Percentiles rank a stretch among this genome's conserved stretches.
These are phyloP conservation scores for Diaporthe vexans DNA, from an alignment of 2,329 filamentous ascomycete species.

Conservation along the genomic window DNA sequence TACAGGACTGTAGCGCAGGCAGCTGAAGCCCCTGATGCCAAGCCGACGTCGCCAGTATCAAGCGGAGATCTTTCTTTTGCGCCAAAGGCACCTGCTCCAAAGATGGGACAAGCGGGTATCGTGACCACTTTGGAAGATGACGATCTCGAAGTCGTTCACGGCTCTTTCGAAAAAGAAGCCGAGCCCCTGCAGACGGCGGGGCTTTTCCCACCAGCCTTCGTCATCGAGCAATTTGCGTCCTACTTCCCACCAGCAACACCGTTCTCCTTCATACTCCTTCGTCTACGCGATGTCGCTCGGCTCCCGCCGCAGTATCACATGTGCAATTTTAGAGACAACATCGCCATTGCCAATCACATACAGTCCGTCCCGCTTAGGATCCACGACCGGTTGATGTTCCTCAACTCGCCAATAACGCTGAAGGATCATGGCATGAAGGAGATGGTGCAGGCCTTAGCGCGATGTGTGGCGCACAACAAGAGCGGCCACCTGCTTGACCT, in stretches of 20 bases:
- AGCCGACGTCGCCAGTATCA: neutral
- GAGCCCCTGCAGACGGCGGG: constrained; percentile 79
- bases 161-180: constrained; percentile 74
- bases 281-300: constrained; percentile 77
- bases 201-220: constrained; percentile 77
- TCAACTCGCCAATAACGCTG: constrained; percentile 76
- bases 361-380: constrained; percentile 79
- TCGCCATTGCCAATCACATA: constrained; percentile 80
- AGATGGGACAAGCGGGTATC: constrained; percentile 65
- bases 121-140: constrained; percentile 83
- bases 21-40: constrained; percentile 45
- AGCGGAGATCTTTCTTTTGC: neutral
- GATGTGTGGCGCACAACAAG: constrained; percentile 76
- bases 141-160: constrained; percentile 75
- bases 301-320: constrained; percentile 79
- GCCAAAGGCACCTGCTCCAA: constrained; percentile 39
- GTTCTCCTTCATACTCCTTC: constrained; percentile 85
- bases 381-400: constrained; percentile 81
- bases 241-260: constrained; percentile 88
- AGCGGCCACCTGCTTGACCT: constrained; percentile 81
- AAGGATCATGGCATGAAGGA: constrained; percentile 61
- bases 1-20: constrained; percentile 80
- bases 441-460: constrained; percentile 75
- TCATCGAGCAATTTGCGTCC: constrained; percentile 81
- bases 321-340: constrained; percentile 72